These are phyloP conservation scores for Fusarium staphyleae DNA, from an alignment of 2,329 filamentous ascomycete species.

Conservation along the genomic window DNA sequence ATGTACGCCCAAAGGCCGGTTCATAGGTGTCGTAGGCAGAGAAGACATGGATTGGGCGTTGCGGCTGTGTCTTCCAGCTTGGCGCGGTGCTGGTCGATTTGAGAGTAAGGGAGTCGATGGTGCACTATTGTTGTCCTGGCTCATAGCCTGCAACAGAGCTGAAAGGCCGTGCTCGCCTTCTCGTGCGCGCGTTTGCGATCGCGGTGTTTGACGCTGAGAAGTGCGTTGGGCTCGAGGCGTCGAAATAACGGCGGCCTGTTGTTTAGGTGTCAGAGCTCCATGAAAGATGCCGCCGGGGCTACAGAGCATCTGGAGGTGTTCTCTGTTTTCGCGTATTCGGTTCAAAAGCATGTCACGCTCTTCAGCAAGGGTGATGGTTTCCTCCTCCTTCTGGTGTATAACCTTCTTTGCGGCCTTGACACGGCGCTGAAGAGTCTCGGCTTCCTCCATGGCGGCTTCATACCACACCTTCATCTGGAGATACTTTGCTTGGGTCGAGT, in stretches of 20 bases:
- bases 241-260: conserved; percentile 47
- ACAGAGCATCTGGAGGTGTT: conserved; percentile 81
- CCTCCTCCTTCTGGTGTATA: conserved; percentile 79
- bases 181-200: conserved; percentile 52
- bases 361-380: conserved; percentile 73
- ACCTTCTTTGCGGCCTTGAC: conserved; percentile 78
- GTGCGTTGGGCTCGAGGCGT: conserved; percentile 56
- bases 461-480: conserved; percentile 71
- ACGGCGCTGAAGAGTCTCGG: conserved; percentile 67
- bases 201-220: conserved; percentile 61
- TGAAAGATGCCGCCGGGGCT: conserved; percentile 75
- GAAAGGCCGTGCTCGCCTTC: conserved; percentile 72
- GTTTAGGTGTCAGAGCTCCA: conserved; percentile 65
- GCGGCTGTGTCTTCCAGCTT: conserved; percentile 70
- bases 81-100: conserved; percentile 56
- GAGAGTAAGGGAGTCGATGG: conserved; percentile 70
- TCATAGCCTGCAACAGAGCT: conserved; percentile 81
- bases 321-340: conserved; percentile 87
- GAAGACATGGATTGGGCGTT: conserved; percentile 86
- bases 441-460: conserved; percentile 71
- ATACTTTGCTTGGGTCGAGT: conserved; percentile 62
- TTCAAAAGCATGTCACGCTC: conserved; percentile 80
- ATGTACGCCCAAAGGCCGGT: conserved; percentile 57
- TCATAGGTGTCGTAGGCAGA: conserved; percentile 76
- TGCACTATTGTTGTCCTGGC: conserved; percentile 74